Conservation (phyloP, 2,329 filamentous ascomycete species). For the Talaromyces sp. region DNA sequence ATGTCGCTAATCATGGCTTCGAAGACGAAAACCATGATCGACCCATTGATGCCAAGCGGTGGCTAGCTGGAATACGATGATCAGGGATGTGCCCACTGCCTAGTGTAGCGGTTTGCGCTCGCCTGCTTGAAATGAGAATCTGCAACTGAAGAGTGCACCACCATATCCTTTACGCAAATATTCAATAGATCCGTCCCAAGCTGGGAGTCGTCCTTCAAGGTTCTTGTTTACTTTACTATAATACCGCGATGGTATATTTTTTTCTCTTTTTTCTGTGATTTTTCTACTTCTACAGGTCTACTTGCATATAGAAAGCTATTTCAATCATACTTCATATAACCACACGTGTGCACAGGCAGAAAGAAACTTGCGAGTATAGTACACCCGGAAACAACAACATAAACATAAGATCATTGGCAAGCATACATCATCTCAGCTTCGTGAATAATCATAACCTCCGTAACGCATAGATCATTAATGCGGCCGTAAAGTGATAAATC, state of each 20-base stretch:
- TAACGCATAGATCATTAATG: conserved; percentile 4
- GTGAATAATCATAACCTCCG: conserved; percentile 4
- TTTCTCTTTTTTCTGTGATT: too few relatives aligned
- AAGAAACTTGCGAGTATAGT: not conserved
- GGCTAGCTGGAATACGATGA: not conserved
- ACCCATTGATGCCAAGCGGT: not conserved
- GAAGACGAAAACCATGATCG: not conserved
- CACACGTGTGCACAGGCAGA: not conserved
- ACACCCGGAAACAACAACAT: not conserved
- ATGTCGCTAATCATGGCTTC: too few relatives aligned
- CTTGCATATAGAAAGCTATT: not conserved
- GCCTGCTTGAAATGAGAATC: too few relatives aligned
- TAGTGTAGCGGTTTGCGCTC: too few relatives aligned
- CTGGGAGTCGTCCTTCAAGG: too few relatives aligned
- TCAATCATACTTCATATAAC: not conserved
- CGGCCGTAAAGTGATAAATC: not conserved
- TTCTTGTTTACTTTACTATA: too few relatives aligned
- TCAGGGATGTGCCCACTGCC: too few relatives aligned
- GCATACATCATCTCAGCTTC: not conserved
- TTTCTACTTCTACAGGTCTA: not conserved
- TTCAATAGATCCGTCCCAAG: too few relatives aligned
- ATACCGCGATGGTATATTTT: too few relatives aligned
- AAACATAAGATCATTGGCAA: not conserved
- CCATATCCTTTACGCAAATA: too few relatives aligned
- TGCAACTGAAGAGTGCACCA: too few relatives aligned